phyloP scores from a whole-genome alignment of 2,329 filamentous ascomycete species.

The Beauveria varroae region DNA sequence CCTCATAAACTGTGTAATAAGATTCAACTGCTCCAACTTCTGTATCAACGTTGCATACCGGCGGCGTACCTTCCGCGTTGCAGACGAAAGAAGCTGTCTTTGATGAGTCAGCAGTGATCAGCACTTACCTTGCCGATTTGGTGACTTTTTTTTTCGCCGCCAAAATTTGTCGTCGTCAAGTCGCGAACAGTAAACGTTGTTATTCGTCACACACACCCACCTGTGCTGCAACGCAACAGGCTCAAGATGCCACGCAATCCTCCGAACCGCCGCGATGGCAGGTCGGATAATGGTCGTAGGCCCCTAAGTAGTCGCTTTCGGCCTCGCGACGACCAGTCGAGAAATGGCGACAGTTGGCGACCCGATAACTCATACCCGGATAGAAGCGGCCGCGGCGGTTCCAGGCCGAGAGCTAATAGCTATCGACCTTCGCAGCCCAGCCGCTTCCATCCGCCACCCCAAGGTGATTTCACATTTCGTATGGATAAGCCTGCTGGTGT shows the following conservation, averaged over 20 bases:
- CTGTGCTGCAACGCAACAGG: neutral
- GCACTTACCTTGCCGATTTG: neutral
- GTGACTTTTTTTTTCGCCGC: conserved; percentile 1
- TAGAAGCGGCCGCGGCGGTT: neutral
- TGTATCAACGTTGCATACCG: too few relatives aligned
- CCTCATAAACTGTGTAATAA: too few relatives aligned
- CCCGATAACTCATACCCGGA: conserved; percentile 7
- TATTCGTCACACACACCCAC: neutral
- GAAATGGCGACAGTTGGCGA: conserved; percentile 11
- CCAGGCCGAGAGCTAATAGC: neutral
- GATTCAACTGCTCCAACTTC: too few relatives aligned
- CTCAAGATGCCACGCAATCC: conserved; percentile 8
- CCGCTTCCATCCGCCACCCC: conserved; percentile 24
- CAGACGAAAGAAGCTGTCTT: neutral
- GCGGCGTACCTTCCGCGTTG: neutral
- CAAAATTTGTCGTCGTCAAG: neutral
- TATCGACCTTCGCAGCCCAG: conserved; percentile 18
- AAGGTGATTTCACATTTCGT: conserved; percentile 50
- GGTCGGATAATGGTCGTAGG: neutral
- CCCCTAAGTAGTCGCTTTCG: conserved; percentile 2
- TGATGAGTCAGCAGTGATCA: conserved; percentile 10
- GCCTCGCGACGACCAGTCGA: neutral
- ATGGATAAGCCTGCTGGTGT: conserved; percentile 45
- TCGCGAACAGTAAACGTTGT: neutral
- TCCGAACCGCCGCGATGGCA: conserved; percentile 9